A percentile compares a stretch with the other conserved stretches of the same genome.
phyloP scores from a whole-genome alignment of 164 flowering plant genomes.

The Umbilicus rupestris region DNA sequence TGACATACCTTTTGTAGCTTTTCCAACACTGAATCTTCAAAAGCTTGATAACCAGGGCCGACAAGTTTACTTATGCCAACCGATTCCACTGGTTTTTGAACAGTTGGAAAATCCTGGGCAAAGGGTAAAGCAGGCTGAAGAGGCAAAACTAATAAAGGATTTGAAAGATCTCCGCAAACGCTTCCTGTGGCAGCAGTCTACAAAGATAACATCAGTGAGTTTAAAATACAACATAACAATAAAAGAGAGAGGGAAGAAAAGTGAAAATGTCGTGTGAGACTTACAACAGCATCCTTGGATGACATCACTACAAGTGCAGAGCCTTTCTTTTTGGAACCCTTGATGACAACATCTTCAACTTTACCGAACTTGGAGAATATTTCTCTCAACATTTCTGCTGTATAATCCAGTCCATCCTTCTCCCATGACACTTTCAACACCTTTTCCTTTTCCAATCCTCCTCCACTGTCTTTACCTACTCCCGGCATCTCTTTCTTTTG shows the following conservation, averaged over 20 bases:
- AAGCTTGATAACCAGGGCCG: conserved; percentile 56
- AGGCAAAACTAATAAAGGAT: conserved; percentile 68
- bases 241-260: background rate
- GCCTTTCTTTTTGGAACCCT: conserved; percentile 46
- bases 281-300: conserved; percentile 61
- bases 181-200: conserved; percentile 56
- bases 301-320: conserved; percentile 79
- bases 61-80: conserved; percentile 34
- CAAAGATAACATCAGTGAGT: background rate
- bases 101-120: conserved; percentile 17
- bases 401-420: conserved; percentile 41
- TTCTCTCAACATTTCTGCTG: conserved; percentile 40
- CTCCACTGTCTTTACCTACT: conserved; percentile 12
- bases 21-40: conserved; percentile 56
- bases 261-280: conserved; percentile 14
- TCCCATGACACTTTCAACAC: conserved; percentile 79
- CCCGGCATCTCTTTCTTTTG: conserved; percentile 12
- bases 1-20: conserved; percentile 58
- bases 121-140: conserved; percentile 28
- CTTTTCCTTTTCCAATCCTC: conserved; percentile 43
- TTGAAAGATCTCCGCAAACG: conserved; percentile 47
- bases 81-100: conserved; percentile 20
- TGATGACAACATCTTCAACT: conserved; percentile 79
- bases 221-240: background rate
- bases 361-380: conserved; percentile 60